These are phyloP conservation scores for Trypanosoma mega DNA, from an alignment of 208 protist species.

Conservation along the genomic window DNA sequence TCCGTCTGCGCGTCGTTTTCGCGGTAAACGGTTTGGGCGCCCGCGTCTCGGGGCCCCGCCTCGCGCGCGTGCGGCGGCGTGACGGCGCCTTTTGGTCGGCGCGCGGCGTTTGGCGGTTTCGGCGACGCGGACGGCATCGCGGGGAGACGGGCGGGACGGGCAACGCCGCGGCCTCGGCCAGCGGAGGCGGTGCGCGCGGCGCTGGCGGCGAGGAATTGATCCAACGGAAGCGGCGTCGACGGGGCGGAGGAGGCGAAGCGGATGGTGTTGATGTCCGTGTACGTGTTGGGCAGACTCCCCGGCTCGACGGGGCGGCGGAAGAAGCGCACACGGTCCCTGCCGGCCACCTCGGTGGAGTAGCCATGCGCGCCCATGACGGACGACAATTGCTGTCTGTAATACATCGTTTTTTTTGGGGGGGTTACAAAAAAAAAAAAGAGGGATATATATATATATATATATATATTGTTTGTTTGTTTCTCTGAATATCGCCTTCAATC, in stretches of 20 bases:
- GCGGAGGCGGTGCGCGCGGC: conserved; percentile 15
- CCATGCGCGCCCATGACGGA: conserved; percentile 52
- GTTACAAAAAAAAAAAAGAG: conserved; percentile 8
- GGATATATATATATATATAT: conserved; percentile 24
- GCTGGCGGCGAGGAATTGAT: conserved; percentile 13
- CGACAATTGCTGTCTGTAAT: conserved; percentile 10
- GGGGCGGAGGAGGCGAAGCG: conserved; percentile 26
- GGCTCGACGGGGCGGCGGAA: conserved; percentile 82
- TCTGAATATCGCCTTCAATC: too few relatives aligned
- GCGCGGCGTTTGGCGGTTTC: not conserved
- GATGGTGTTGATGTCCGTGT: conserved; percentile 22
- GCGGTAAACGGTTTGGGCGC: conserved; percentile 67
- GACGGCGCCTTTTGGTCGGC: not conserved
- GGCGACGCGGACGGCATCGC: not conserved
- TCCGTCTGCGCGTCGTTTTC: conserved; percentile 91
- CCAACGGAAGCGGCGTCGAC: conserved; percentile 5
- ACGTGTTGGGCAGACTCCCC: conserved; percentile 24
- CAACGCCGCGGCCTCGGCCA: not conserved
- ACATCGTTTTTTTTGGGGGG: conserved; percentile 2
- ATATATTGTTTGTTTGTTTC: not conserved
- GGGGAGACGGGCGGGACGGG: conserved; percentile 25
- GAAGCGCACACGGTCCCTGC: conserved; percentile 85
- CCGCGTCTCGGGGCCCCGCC: conserved; percentile 25
- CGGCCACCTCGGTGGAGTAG: conserved; percentile 75
- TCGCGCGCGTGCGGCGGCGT: too few relatives aligned